These are phyloP conservation scores for Xerocomus potaroensis DNA, from an alignment of 768 basidiomycete genomes.

Conservation along the genomic window DNA sequence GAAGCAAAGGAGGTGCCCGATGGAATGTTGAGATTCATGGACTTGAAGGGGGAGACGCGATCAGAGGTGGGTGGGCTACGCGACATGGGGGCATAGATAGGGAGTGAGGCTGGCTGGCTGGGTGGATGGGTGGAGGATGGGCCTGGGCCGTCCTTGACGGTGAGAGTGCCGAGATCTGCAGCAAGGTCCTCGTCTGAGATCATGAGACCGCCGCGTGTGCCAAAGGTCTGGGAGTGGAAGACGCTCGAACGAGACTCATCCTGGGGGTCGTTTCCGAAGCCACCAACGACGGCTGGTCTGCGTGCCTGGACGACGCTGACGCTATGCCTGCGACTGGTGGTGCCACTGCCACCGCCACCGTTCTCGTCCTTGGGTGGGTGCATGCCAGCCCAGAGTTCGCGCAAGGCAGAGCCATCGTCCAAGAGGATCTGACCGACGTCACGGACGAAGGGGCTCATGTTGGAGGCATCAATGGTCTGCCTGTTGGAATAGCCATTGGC, in stretches of 20 bases:
- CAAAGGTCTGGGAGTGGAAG: conserved; percentile 33
- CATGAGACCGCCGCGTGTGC: conserved; percentile 57
- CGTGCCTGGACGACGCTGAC: conserved; percentile 80
- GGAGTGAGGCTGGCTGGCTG: conserved; percentile 70
- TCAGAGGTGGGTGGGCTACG: conserved; percentile 58
- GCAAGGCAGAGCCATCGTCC: conserved; percentile 67
- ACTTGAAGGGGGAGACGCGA: conserved; percentile 50
- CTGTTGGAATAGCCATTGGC: conserved; percentile 45
- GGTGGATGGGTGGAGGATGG: conserved; percentile 47
- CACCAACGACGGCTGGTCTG: conserved; percentile 53
- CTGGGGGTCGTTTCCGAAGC: conserved; percentile 49
- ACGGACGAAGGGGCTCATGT: conserved; percentile 82
- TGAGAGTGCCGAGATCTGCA: conserved; percentile 61
- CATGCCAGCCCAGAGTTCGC: conserved; percentile 74
- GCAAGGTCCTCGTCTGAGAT: conserved; percentile 81
- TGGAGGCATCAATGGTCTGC: conserved; percentile 55
- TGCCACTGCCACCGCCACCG: conserved; percentile 65
- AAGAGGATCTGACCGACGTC: conserved; percentile 76
- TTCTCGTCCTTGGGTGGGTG: conserved; percentile 60
- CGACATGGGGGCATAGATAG: conserved; percentile 68
- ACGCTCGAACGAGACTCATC: conserved; percentile 38
- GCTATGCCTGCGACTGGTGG: conserved; percentile 78
- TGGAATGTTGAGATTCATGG: conserved; percentile 60
- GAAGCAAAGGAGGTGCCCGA: conserved; percentile 39
- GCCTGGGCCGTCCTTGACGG: conserved; percentile 33